Base-by-base conservation (phyloP, 495 filamentous ascomycete genomes). In the Hypoxylon perforatum region DNA sequence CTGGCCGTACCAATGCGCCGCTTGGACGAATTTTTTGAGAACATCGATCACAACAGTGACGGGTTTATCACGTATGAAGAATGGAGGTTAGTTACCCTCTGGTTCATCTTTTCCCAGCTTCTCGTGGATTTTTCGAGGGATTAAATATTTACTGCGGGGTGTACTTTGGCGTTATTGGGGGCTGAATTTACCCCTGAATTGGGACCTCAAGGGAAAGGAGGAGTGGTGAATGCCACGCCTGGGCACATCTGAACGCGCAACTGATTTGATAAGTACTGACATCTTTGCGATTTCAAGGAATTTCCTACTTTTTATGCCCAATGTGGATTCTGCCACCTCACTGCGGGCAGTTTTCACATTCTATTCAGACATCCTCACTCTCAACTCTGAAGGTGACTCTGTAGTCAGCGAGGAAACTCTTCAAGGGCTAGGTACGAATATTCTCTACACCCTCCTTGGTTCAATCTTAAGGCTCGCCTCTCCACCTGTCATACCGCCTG, bases 371-470 rank as follows among this genome's bases (percentile, higher is more conserved):
- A 91, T 95, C 67, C 88, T 96, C 72, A 94, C 90, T 76, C 83
- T 99, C 73, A 97, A 93, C 76, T 81, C 91, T 56, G 95, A 99
- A 84, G 95, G 95, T 73, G 95, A 99, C 83, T 94, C 95, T 65
- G 84, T 91, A 66, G 88, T 99, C 64, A 91, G 89, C 80, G 92
- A 95, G 80, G 92, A 95, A 75, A 87, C 87, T 67, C 84, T 95
- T 68, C 86, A 96, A 83, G 90, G 93, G 79, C 83, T 96, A 94
- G 96, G 96, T 98, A 97, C 84, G 87, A 85, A 86, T 76, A 77
- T 91, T 90, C 85, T 84, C 65, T 77, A 82, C 71, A 78, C 79
- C 76, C 82, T 91, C 53, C 88, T 92, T 81, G 88, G 87, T 78
- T 84, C 85, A 73, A 80, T 92, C 69, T 77, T 88, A 61, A 81